phyloP scores from a whole-genome alignment of 495 filamentous ascomycete species.

The Podospora sp. region DNA sequence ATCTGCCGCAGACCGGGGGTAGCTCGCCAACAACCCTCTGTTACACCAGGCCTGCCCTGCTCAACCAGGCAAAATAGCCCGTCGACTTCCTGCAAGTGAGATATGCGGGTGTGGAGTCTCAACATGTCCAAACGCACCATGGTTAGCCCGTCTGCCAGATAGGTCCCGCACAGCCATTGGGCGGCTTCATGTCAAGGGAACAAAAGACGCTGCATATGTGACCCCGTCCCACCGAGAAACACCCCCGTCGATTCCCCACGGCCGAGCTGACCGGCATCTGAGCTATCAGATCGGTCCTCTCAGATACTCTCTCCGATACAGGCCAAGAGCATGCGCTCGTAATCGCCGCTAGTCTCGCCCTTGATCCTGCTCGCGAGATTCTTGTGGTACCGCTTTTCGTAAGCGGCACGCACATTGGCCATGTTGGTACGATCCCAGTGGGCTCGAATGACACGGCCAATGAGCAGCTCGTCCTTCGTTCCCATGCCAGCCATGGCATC shows the following conservation, averaged over 20 bases:
- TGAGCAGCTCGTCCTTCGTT: constrained; percentile 81
- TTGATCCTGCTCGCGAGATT: constrained; percentile 66
- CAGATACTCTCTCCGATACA: constrained; percentile 46
- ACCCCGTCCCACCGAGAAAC: neutral
- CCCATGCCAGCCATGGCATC: constrained; percentile 84
- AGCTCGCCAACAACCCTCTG: neutral
- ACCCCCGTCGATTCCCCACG: neutral
- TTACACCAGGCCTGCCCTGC: constrained; percentile 10
- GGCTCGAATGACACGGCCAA: constrained; percentile 68
- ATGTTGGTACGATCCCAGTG: constrained; percentile 80
- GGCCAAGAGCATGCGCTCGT: constrained; percentile 67
- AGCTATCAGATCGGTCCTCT: constrained; percentile 7
- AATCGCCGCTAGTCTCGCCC: constrained; percentile 87
- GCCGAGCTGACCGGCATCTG: neutral
- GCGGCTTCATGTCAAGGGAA: neutral
- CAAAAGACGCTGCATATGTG: neutral
- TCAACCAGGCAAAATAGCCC: constrained; percentile 8
- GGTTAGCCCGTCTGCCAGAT: neutral
- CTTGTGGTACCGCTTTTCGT: constrained; percentile 62
- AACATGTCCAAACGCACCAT: neutral
- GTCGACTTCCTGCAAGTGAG: constrained; percentile 1
- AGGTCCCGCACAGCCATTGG: neutral
- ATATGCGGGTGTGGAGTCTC: neutral
- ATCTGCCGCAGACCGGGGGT: neutral
- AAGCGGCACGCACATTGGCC: constrained; percentile 73